Conservation (phyloP, 2,329 filamentous ascomycete species). For the Stemphylium lycopersici region DNA sequence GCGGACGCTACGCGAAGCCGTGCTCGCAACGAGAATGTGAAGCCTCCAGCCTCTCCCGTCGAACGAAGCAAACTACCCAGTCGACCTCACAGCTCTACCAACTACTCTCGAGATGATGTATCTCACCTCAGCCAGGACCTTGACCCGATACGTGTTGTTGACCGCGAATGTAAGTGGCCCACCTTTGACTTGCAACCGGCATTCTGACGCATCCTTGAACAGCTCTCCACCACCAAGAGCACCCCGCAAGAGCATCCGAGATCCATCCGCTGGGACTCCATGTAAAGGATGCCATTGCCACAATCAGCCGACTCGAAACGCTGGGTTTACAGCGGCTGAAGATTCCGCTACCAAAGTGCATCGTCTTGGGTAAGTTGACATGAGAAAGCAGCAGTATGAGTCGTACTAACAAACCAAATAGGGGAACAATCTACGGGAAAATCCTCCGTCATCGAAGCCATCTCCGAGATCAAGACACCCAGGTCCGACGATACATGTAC, state of each 20-base stretch:
- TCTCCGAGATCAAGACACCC: constrained; percentile 71
- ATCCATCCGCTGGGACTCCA: constrained; percentile 61
- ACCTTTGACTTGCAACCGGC: background rate
- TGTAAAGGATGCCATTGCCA: constrained; percentile 69
- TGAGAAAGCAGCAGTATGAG: background rate
- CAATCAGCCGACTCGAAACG: constrained; percentile 67
- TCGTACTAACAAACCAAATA: constrained; percentile 3
- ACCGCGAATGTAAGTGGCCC: constrained; percentile 10
- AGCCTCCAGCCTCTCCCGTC: background rate
- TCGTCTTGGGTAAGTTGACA: constrained; percentile 68
- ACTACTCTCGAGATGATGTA: constrained; percentile 1
- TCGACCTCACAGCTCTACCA: too few species aligned
- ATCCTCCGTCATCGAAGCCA: constrained; percentile 62
- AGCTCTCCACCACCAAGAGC: background rate
- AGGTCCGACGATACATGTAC: constrained; percentile 77
- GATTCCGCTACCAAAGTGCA: constrained; percentile 76
- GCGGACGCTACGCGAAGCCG: constrained; percentile 3
- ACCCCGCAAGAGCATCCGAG: constrained; percentile 4
- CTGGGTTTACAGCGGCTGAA: constrained; percentile 72
- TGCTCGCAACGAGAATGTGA: accelerated
- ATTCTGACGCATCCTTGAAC: background rate
- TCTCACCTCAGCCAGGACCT: constrained; percentile 14
- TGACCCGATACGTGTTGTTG: constrained; percentile 7
- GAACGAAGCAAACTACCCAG: background rate
- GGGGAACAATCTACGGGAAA: constrained; percentile 83